Evolutionary conservation across 2,329 filamentous ascomycete genomes (phyloP), one percentile per base, ranked within the genome.

Genomic region (Hypoxylon sp.): DNA sequence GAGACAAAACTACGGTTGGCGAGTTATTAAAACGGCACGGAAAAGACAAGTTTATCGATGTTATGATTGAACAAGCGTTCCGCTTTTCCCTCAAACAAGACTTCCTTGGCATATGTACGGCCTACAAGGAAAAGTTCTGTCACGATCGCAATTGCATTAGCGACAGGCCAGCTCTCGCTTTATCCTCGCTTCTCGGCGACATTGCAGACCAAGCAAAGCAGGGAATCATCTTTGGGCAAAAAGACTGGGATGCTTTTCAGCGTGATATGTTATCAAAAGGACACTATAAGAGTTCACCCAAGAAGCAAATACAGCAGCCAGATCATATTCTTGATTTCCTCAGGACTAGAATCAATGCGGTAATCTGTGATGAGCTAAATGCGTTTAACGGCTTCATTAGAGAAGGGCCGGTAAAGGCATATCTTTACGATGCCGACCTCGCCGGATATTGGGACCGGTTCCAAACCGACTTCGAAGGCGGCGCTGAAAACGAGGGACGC

Each of bases 21-120:
- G 59, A 3, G 75, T 81, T 0, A 64, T 87, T 1, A 27, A 71
- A 13, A 15, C 41, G 46, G 0, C 48, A 61, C 0, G 34, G 51
- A 2, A 70, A 67, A 1, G n/a, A n/a, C n/a, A n/a, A n/a, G n/a
- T n/a, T 62, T 15, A 68, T 78, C 0, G 63, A 71, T 1, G 67
- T 73, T 1, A 83, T 87, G 56, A 63, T 90, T 1, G 62, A 68
- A 26, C 67, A 73, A 13, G 78, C 79, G 2, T 80, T 91, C 35
- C 61, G 66, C 0, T 89, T 89, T 64, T 82, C 81, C 20, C 75
- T 83, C 65, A 67, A 78, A 30, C 75, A 76, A 1, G 78, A 75
- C 5, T 69, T 85, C 16, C 75, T 93, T 2, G 89, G 89, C 0
- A 71, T 73, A 0, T 85, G 81, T 46, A 92, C 88, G 0, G 78